A percentile compares a stretch with the other conserved stretches of the same genome.
Evolutionary conservation across 2,329 filamentous ascomycete genomes (phyloP).

Genomic region (Raffaelea albimanens): DNA sequence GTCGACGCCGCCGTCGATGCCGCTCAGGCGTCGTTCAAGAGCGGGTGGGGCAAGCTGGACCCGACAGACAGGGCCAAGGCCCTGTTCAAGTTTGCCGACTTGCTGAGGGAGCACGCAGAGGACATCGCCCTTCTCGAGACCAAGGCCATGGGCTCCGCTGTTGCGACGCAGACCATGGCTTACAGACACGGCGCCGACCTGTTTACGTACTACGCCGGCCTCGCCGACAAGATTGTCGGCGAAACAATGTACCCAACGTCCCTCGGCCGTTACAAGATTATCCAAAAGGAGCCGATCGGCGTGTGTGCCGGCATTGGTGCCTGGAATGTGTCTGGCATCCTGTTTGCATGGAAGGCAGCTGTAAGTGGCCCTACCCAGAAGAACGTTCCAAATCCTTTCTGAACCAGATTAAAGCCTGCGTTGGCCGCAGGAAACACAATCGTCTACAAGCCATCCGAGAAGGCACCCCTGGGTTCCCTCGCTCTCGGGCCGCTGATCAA

Average conservation of each 20-base stretch:
- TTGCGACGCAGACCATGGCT: not conserved
- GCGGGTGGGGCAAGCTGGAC: not conserved
- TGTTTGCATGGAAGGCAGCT: not conserved
- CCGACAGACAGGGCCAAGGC: not conserved
- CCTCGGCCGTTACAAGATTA: not conserved
- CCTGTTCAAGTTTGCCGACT: not conserved
- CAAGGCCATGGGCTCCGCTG: not conserved
- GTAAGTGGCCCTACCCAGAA: not conserved
- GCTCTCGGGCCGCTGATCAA: not conserved
- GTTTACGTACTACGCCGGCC: conserved; percentile 2
- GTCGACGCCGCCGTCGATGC: conserved; percentile 1
- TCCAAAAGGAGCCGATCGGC: conserved; percentile 1
- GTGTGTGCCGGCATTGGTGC: conserved; percentile 1
- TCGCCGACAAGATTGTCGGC: conserved; percentile 1
- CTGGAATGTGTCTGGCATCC: not conserved
- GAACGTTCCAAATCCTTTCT: too few species aligned
- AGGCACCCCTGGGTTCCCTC: not conserved
- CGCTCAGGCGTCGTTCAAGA: not conserved
- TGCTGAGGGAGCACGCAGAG: not conserved
- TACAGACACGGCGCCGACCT: not conserved
- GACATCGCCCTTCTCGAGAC: not conserved
- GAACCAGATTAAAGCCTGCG: not conserved
- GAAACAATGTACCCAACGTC: conserved; percentile 1
- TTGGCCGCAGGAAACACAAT: conserved; percentile 1
- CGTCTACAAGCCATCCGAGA: conserved; percentile 1